phyloP scores from a whole-genome alignment of 1,284 basidiomycete species.

The Austropuccinia psidii region DNA sequence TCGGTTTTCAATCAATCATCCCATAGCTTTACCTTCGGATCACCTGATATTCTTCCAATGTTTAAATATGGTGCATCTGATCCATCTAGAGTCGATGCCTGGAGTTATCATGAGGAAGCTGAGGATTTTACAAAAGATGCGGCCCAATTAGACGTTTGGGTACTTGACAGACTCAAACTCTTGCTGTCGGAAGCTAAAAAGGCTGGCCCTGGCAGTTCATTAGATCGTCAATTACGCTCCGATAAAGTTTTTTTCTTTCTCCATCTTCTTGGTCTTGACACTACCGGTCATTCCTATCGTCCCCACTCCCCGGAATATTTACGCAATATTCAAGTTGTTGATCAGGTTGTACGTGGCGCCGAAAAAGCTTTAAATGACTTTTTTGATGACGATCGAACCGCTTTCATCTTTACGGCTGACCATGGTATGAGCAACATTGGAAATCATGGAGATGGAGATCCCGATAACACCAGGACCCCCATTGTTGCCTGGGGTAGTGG shows the following conservation, averaged over 20 bases:
- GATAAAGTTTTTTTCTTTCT: constrained; percentile 63
- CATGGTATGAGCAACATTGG: constrained; percentile 85
- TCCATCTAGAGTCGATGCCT: constrained; percentile 55
- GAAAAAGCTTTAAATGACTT: constrained; percentile 61
- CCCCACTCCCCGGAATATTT: constrained; percentile 85
- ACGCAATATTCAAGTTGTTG: constrained; percentile 72
- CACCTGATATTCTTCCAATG: constrained; percentile 84
- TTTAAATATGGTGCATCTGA: constrained; percentile 62
- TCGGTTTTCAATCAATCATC: constrained; percentile 78
- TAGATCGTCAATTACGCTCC: constrained; percentile 25
- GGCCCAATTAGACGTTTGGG: constrained; percentile 69
- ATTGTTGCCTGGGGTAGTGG: constrained; percentile 50
- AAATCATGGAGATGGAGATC: constrained; percentile 83
- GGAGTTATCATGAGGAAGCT: constrained; percentile 67
- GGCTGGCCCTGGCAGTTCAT: constrained; percentile 19
- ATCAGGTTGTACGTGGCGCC: constrained; percentile 63
- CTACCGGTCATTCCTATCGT: constrained; percentile 76
- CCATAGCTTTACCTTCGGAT: constrained; percentile 73
- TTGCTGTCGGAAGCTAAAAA: constrained; percentile 59
- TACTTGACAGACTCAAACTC: constrained; percentile 58
- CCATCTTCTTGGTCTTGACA: constrained; percentile 76
- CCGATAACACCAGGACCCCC: constrained; percentile 49
- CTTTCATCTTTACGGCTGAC: constrained; percentile 77
- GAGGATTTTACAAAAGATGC: constrained; percentile 87
- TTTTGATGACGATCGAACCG: constrained; percentile 63